Evolutionary conservation across 2,329 filamentous ascomycete species (phyloP), one percentile per base, ranked within the genome.

Genomic region (Aaosphaeria pasadenensis): DNA sequence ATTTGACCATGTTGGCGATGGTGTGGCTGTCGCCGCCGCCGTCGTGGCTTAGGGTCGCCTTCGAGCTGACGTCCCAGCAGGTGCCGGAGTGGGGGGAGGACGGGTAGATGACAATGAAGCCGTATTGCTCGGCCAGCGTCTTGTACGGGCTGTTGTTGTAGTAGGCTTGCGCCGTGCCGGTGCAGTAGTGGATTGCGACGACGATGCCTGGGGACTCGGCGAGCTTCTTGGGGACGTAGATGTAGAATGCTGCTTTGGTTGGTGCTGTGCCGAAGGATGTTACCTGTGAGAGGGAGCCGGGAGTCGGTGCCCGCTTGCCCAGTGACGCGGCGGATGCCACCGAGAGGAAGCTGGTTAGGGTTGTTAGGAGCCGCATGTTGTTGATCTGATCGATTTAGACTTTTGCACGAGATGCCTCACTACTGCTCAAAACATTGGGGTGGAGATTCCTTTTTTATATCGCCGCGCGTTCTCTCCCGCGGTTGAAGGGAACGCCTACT

Each of bases 101-200:
- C 1, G 80, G 80, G 64, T 81, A 85, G 59, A 85, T 79, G 51
- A 83, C 77, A 39, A 86, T 82, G 62, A 79, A 84, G 41, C 80
- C 82, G 51, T 83, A 74, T 50, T 74, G 65, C 55, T 79, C 77
- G 7, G 82, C 77, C 6, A 82, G 69, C 1, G 71, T 69, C 17
- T 78, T 77, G 62, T 80, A 85, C 9, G 78, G 77, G 5, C 77
- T 79, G 31, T 71, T 73, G 4, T 59, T 62, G 64, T 77, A 81
- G 67, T 35, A 74, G 2, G 74, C 74, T 30, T 73, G 69, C 2
- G 77, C 82, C 3, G 74, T 75, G 29, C 82, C 81, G 42, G 74
- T 73, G 67, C 82, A 85, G 73, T 77, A 82, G 66, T 84, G 82
- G 4, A 68, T 48, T 11, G 77, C 81, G 38, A 83, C 79, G 11